Conservation (phyloP, 2,329 filamentous ascomycete genomes). For the Dactylellina sp. region DNA sequence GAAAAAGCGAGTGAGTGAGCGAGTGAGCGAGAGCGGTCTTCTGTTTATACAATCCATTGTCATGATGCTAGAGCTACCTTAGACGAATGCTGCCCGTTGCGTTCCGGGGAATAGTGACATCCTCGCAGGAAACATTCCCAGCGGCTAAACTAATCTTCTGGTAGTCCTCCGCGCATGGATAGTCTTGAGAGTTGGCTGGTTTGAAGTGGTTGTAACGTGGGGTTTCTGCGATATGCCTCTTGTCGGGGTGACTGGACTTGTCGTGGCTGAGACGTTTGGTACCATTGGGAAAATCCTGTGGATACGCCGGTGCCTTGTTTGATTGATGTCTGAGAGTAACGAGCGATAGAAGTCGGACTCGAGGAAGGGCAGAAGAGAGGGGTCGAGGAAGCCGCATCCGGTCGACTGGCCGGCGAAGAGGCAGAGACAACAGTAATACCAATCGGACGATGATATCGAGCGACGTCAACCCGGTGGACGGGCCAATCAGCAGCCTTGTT, state of each 20-base stretch:
- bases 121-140: constrained; percentile 18
- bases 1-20: background rate
- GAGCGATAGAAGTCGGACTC: constrained; percentile 3
- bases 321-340: constrained; percentile 11
- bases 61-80: constrained; percentile 8
- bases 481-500: constrained; percentile 3
- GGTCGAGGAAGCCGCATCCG: constrained; percentile 31
- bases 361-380: background rate
- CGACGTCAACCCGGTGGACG: constrained; percentile 6
- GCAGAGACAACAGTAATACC: background rate
- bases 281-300: background rate
- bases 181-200: background rate
- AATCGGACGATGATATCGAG: too few species aligned
- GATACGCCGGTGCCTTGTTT: background rate
- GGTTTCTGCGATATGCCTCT: constrained; percentile 15
- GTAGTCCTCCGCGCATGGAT: constrained; percentile 31
- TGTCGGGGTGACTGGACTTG: constrained; percentile 20
- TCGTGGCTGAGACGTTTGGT: constrained; percentile 2
- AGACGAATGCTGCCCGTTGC: constrained; percentile 38
- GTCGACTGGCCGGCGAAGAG: constrained; percentile 1
- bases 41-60: background rate
- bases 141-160: background rate
- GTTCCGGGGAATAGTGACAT: constrained; percentile 29
- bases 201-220: constrained; percentile 9
- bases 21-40: background rate